Evolutionary conservation across 192 early-diverging fungal species (phyloP).

Genomic region (Umbelopsis sp.): DNA sequence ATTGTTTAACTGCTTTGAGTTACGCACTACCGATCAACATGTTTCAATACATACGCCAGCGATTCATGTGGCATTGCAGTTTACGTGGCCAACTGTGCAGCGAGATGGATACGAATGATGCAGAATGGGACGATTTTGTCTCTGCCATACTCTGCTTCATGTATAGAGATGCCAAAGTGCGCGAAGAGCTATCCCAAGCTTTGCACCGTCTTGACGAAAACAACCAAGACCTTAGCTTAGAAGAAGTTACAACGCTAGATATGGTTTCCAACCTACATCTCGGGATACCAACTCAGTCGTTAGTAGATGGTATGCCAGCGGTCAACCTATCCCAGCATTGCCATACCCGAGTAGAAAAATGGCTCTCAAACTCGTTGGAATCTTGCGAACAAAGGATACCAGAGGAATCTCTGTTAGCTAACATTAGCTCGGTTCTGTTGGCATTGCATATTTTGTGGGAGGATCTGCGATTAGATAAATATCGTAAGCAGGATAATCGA

Average conservation of each 20-base stretch:
- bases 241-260: background rate
- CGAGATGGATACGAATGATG: background rate
- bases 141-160: slow-evolving; percentile 9
- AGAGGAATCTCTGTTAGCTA: slow-evolving; percentile 6
- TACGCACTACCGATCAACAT: slow-evolving; percentile 7
- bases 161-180: background rate
- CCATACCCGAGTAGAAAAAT: background rate
- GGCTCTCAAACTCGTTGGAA: background rate
- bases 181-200: background rate
- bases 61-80: background rate
- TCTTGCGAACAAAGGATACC: background rate
- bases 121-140: slow-evolving; percentile 7
- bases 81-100: background rate
- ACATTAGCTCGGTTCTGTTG: background rate
- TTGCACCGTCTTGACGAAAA: background rate
- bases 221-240: too few species aligned
- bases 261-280: background rate
- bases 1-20: slow-evolving; percentile 9
- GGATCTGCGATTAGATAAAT: slow-evolving; percentile 9
- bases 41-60: slow-evolving; percentile 6
- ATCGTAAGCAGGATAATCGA: background rate
- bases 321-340: background rate
- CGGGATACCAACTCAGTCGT: background rate
- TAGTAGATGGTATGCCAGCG: background rate
- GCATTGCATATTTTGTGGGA: slow-evolving; percentile 4